Conservation (phyloP, 2,329 filamentous ascomycete genomes). For the Penicillium digitatum region DNA sequence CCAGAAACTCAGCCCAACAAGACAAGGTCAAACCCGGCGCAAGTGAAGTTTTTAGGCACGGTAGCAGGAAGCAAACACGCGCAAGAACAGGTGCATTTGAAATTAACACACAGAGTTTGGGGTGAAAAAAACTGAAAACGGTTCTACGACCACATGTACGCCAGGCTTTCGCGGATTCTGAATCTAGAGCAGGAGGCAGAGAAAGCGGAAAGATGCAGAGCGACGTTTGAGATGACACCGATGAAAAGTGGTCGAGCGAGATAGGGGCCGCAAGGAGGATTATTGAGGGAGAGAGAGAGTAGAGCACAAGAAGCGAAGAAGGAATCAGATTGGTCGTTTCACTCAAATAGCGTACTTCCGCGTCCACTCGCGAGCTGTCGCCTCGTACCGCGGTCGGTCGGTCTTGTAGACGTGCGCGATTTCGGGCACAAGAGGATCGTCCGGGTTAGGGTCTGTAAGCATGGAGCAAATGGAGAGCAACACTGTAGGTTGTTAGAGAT, state of each 20-base stretch:
- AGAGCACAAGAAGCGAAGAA: slow-evolving; percentile 22
- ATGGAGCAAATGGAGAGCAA: slow-evolving; percentile 99
- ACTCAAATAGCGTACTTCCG: slow-evolving; percentile 93
- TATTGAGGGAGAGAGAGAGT: neutral
- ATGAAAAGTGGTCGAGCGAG: slow-evolving; percentile 6
- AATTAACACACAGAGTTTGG: slow-evolving; percentile 9
- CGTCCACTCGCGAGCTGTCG: slow-evolving; percentile 96
- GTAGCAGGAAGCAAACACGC: slow-evolving; percentile 17
- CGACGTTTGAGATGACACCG: slow-evolving; percentile 8
- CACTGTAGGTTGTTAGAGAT: slow-evolving; percentile 53
- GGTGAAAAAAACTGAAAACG: slow-evolving; percentile 22
- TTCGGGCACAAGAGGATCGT: slow-evolving; percentile 96
- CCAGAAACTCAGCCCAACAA: slow-evolving; percentile 26
- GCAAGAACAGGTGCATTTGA: slow-evolving; percentile 14
- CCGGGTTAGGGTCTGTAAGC: slow-evolving; percentile 98
- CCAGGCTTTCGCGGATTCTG: slow-evolving; percentile 31
- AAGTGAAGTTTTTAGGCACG: neutral
- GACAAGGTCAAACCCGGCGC: slow-evolving; percentile 7
- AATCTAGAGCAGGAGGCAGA: slow-evolving; percentile 21
- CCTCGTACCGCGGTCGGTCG: slow-evolving; percentile 91
- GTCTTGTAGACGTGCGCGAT: slow-evolving; percentile 99
- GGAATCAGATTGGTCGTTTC: slow-evolving; percentile 22
- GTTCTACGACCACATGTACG: slow-evolving; percentile 40
- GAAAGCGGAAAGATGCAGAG: slow-evolving; percentile 18
- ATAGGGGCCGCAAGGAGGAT: slow-evolving; percentile 3